Evolutionary conservation across 306 rosid species (phyloP), one percentile per base, ranked within the genome.

Genomic region (Quercus glauca): DNA sequence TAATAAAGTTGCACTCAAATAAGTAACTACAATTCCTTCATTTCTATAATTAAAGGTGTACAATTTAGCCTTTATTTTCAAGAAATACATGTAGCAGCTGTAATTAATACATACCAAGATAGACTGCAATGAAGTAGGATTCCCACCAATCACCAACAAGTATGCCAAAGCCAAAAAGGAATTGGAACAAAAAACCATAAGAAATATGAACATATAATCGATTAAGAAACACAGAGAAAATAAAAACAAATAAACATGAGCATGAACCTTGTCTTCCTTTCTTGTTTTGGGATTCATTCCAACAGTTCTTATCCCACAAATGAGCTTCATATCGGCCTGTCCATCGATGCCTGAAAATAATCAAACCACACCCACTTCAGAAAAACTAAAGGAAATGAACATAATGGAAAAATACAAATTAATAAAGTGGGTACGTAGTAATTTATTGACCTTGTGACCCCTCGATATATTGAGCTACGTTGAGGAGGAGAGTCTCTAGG

Each of bases 271-370:
- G 98, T 89, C 97, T 82, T 82, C 98, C 98, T 88, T 94, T 94
- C 84, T 94, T 94, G 83, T 77, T 94, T 76, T 92, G 97, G 12
- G 97, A 92, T 77, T 91, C 92, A 57, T 94, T 94, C 98, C 96
- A 92, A 71, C 93, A 87, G 81, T 92, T 89, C 84, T 94, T 94
- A 79, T 94, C 98, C 98, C 98, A 94, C 86, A 94, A 83, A 85
- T 94, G 98, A 85, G 98, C 98, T 72, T 94, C 98, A 52, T 87
- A 94, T 6, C 98, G 85, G 52, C 98, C 97, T 2, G 97, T 94
- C 98, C 97, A 92, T 51, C 98, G 90, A 81, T 94, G 98, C 79
- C 98, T 94, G 58, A 67, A 67, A 73, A 60, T 29, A 25, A 29
- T 53, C 83, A 31, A 19, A 73, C 17, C 26, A 25, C 31, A 71